Percentiles rank a stretch among this genome's conserved stretches.
Evolutionary conservation across 2,329 filamentous ascomycete species (phyloP).

Genomic region (Diaporthe longicolla): DNA sequence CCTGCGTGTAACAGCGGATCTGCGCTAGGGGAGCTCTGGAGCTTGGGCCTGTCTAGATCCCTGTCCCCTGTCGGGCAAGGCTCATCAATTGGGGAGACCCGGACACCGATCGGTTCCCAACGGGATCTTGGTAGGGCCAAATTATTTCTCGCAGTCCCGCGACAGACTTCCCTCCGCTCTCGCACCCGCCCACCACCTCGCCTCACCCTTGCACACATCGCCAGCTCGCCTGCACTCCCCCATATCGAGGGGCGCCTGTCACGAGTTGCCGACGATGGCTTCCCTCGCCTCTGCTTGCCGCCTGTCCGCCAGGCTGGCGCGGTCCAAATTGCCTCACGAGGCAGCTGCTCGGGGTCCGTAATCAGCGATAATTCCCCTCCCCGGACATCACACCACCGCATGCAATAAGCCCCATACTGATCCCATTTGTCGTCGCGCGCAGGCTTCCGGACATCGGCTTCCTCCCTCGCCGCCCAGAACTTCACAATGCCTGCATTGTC

Average conservation of each 20-base stretch:
- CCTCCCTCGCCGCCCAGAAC: constrained; percentile 81
- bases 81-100: constrained; percentile 40
- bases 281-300: constrained; percentile 76
- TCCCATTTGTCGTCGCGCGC: constrained; percentile 40
- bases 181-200: constrained; percentile 7
- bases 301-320: constrained; percentile 72
- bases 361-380: constrained; percentile 5
- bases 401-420: constrained; percentile 24
- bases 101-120: constrained; percentile 40
- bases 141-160: constrained; percentile 39
- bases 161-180: constrained; percentile 19
- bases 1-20: background rate
- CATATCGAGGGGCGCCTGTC: constrained; percentile 30
- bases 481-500: constrained; percentile 93
- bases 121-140: constrained; percentile 39
- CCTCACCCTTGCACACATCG: constrained; percentile 48
- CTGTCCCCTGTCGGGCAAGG: constrained; percentile 34
- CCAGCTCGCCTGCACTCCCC: constrained; percentile 37
- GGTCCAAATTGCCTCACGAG: constrained; percentile 67
- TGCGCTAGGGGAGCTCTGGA: constrained; percentile 2
- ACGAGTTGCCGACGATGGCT: constrained; percentile 67
- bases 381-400: constrained; percentile 11
- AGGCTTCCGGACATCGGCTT: constrained; percentile 76
- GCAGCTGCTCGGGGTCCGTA: constrained; percentile 71
- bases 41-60: constrained; percentile 19